Percentiles rank a stretch among this genome's conserved stretches.
phyloP scores from a whole-genome alignment of 2,329 filamentous ascomycete species.

The Coleophoma eucalyptorum region DNA sequence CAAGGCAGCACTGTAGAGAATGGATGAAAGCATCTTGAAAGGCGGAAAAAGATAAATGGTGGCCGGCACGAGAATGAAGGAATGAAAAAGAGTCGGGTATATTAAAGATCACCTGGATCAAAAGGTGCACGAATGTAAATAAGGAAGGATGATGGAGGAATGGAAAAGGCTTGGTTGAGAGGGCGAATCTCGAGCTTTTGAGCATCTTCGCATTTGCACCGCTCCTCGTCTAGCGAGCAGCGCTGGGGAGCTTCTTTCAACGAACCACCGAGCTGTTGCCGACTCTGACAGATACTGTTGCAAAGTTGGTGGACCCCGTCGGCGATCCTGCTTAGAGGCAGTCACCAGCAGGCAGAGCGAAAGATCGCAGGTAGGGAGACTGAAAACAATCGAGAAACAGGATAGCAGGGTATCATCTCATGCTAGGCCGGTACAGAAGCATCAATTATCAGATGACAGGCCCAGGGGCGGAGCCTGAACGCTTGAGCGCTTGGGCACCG shows the following conservation, averaged over 20 bases:
- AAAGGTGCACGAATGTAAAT: slow-evolving; percentile 16
- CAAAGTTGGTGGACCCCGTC: slow-evolving; percentile 6
- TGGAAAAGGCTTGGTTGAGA: slow-evolving; percentile 5
- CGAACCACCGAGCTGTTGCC: slow-evolving; percentile 8
- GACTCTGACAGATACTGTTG: slow-evolving; percentile 14
- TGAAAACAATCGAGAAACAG: slow-evolving; percentile 10
- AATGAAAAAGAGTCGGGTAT: slow-evolving; percentile 23
- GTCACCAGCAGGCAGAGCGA: background rate
- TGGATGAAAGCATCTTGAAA: slow-evolving; percentile 33
- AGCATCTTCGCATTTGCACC: background rate
- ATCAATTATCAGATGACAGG: background rate
- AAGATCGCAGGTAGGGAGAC: slow-evolving; percentile 3
- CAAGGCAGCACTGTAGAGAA: slow-evolving; percentile 25
- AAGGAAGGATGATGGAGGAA: slow-evolving; percentile 12
- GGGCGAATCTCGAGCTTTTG: slow-evolving; percentile 4
- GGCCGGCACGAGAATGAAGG: slow-evolving; percentile 27
- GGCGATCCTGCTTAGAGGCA: background rate
- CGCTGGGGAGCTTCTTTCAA: no score
- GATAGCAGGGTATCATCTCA: background rate
- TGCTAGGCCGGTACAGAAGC: background rate
- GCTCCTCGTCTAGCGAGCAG: background rate
- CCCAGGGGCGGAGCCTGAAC: background rate
- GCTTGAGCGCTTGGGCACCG: background rate
- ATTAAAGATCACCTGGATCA: slow-evolving; percentile 20
- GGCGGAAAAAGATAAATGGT: slow-evolving; percentile 14